Evolutionary conservation across 805 yeast genomes (phyloP).

Genomic region (Candida multigemmis): DNA sequence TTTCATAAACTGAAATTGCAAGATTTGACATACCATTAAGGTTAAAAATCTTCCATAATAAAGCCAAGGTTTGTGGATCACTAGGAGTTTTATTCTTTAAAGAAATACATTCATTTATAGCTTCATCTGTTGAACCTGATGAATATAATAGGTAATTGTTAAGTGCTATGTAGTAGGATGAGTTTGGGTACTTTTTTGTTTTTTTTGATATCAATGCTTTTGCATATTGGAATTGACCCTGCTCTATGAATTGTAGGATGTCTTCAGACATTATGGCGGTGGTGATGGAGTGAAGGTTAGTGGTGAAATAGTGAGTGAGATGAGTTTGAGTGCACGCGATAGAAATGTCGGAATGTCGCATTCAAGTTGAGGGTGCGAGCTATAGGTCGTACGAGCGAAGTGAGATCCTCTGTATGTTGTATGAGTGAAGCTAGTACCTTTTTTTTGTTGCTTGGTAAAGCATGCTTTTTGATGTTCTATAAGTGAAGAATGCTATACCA

Average conservation of each 20-base stretch:
- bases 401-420: too few species aligned
- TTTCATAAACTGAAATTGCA: constrained; percentile 44
- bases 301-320: too few species aligned
- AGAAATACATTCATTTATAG: constrained; percentile 18
- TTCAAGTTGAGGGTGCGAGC: too few species aligned
- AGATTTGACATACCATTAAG: constrained; percentile 25
- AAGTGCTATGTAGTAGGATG: constrained; percentile 44
- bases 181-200: constrained; percentile 46
- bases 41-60: constrained; percentile 38
- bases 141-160: constrained; percentile 23
- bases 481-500: too few species aligned
- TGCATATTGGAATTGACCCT: constrained; percentile 49
- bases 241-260: constrained; percentile 35
- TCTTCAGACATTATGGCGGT: too few species aligned
- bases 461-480: too few species aligned
- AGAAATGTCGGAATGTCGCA: too few species aligned
- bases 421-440: too few species aligned
- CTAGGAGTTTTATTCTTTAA: constrained; percentile 34
- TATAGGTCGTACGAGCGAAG: too few species aligned
- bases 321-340: too few species aligned
- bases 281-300: too few species aligned
- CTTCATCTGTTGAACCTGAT: constrained; percentile 21
- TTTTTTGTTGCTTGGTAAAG: too few species aligned
- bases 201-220: constrained; percentile 37
- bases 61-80: constrained; percentile 43